A percentile compares a stretch with the other conserved stretches of the same genome.
phyloP scores from a whole-genome alignment of 2,329 filamentous ascomycete species.

The Tothia fuscella region DNA sequence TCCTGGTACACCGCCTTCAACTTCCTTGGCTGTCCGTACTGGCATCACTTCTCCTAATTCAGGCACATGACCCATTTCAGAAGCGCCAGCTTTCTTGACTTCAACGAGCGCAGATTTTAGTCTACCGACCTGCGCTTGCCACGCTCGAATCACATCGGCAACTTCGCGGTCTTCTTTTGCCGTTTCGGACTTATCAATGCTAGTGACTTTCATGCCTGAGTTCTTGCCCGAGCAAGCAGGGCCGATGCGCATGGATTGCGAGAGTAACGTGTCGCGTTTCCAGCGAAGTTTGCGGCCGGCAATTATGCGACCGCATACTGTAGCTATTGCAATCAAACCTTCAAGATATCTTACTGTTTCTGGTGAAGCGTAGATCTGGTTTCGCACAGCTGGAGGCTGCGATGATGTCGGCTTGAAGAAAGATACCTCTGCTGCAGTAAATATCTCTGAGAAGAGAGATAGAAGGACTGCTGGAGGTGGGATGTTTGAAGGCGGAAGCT shows the following conservation, averaged over 20 bases:
- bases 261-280: conserved; percentile 77
- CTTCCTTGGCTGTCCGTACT: conserved; percentile 49
- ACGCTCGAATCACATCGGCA: conserved; percentile 61
- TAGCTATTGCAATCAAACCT: conserved; percentile 50
- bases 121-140: conserved; percentile 64
- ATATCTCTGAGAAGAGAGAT: conserved; percentile 59
- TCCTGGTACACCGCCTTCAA: conserved; percentile 59
- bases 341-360: conserved; percentile 51
- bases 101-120: conserved; percentile 57
- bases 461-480: conserved; percentile 79
- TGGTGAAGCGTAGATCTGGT: conserved; percentile 51
- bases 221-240: conserved; percentile 55
- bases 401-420: conserved; percentile 55
- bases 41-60: conserved; percentile 59
- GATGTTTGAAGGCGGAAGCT: conserved; percentile 65
- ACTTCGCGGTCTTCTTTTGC: conserved; percentile 75
- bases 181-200: conserved; percentile 73
- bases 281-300: conserved; percentile 77
- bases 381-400: conserved; percentile 45
- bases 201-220: conserved; percentile 83
- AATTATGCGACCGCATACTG: conserved; percentile 66
- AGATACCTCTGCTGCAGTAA: conserved; percentile 51
- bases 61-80: conserved; percentile 44
- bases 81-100: conserved; percentile 28
- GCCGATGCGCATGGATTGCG: conserved; percentile 78